A percentile compares a stretch with the other conserved stretches of the same genome.
Conservation (phyloP, 2,329 filamentous ascomycete genomes). For the Simplicillium sp. region DNA sequence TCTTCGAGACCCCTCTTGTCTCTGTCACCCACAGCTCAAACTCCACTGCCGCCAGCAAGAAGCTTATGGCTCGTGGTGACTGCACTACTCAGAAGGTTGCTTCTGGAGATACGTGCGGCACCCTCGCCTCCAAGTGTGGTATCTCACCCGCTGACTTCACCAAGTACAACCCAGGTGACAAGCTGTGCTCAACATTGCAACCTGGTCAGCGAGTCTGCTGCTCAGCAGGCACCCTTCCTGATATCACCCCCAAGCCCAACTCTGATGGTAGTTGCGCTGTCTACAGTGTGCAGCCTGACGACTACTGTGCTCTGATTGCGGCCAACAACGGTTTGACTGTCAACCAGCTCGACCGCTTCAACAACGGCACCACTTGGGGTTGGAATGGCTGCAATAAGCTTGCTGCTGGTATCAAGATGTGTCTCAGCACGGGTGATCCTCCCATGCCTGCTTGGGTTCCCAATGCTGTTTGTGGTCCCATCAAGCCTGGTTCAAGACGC, state of each 20-base stretch:
- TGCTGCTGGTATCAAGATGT: constrained; percentile 13
- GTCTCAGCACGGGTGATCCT: constrained; percentile 18
- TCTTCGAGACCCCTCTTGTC: too few species aligned
- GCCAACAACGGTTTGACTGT: constrained; percentile 21
- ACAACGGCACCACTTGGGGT: constrained; percentile 26
- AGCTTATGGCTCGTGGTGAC: not conserved
- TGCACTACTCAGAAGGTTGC: constrained; percentile 17
- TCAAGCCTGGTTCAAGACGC: constrained; percentile 24
- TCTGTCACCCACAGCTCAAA: too few species aligned
- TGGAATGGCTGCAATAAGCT: constrained; percentile 22
- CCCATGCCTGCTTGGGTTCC: constrained; percentile 15
- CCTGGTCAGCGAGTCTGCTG: constrained; percentile 26
- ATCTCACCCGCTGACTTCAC: constrained; percentile 22
- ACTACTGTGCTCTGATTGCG: constrained; percentile 27
- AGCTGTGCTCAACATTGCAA: constrained; percentile 16
- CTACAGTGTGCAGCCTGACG: constrained; percentile 20
- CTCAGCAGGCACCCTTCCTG: constrained; percentile 12
- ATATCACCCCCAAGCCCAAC: constrained; percentile 1
- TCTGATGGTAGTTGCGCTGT: constrained; percentile 23
- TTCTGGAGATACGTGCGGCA: constrained; percentile 21
- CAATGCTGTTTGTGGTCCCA: constrained; percentile 30
- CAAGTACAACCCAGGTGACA: constrained; percentile 18
- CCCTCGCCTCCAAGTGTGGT: constrained; percentile 23
- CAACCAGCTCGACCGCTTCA: constrained; percentile 24
- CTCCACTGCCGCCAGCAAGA: too few species aligned